Evolutionary conservation across 2,329 filamentous ascomycete species (phyloP), one percentile per base, ranked within the genome.

Genomic region (Stachybotrys chartarum): DNA sequence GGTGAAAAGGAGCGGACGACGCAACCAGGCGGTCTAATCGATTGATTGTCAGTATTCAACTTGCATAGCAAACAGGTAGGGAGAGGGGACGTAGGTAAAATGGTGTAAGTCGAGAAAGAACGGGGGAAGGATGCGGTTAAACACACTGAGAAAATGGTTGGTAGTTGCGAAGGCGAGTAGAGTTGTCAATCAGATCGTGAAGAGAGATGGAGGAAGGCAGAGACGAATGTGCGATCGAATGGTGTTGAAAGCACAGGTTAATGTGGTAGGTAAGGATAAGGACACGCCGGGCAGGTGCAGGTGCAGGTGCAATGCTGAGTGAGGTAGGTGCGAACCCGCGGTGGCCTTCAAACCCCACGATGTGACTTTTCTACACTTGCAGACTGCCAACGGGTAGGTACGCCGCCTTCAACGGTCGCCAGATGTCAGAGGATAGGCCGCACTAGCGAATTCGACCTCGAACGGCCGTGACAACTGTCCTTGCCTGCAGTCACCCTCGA

Each of bases 1-100:
- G 35, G 18, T 55, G 49, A 49, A 50, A 72, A 69, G 59, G 68
- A 70, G 56, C 59, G 66, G 66, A 70, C 65, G 70, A 70, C 63
- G 65, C 67, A 63, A 65, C 61, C 55, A 66, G 57, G 66, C 70
- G 62, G 63, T 70, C 69, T 73, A 58, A 50, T 59, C 5, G 10
- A 42, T 10, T 42, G 24, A 24, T 24, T 24, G 24, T 24, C 24
- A 24, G 24, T 24, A 24, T 24, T 24, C 24, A 24, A 24, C 24
- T 24, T 24, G 24, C 24, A 24, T 2, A 24, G 24, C 24, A 24
- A 24, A 24, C 24, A 24, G 24, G 24, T 24, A 24, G 24, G 24
- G 24, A 24, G 24, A 24, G 24, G 24, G 24, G 24, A 3, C 24
- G 4, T 24, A 24, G 24, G 24, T 24, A 2, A 24, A 24, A 24